Base-by-base conservation (phyloP, 2,329 filamentous ascomycete species). In the Simplicillium aogashimaense region DNA sequence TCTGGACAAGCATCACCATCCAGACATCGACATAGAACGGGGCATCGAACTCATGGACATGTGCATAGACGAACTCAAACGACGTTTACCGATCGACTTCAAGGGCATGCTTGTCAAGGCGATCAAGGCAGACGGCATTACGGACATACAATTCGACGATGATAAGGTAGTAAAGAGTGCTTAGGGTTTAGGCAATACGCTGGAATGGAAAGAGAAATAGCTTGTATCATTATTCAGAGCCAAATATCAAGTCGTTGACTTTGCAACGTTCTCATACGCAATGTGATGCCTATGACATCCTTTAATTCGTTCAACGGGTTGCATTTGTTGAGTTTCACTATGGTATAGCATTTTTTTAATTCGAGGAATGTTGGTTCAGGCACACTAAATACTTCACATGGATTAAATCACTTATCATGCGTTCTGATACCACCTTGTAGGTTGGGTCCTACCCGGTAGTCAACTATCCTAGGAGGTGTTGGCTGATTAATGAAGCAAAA, bases 1-100 rank as follows among this genome's bases (percentile, higher is more conserved):
- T 52, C 79, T 98, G 38, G 92, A 98, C 70, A 98, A 98, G 72
- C 92, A 98, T 63, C 92, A 98, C 63, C 86, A 95, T 57, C 90
- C 92, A 36, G 83, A 95, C 57, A 97, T 98, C 63, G 77, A 76
- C 45, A 80, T 92, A 40, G 88, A 84, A 47, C 78, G 94, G 63
- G 92, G 92, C 42, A 77, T 95, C 67, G 92, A 95, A 72, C 79
- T 98, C 47, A 70, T 98, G 55, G 82, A 78, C 54, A 84, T 95
- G 81, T 98, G 92, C 69, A 92, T 86, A 51, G 89, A 97, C 62
- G 92, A 98, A 72, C 70, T 98, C 59, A 95, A 95, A 78, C 81
- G 92, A 61, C 79, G 94, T 65, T 77, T 98, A 72, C 92, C 92
- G 44, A 89, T 98, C 59, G 92, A 98, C 63, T 98, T 97, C 77